Percentiles rank a stretch among this genome's conserved stretches.
These are phyloP conservation scores for Puccinia novopanici DNA, from an alignment of 1,284 basidiomycete genomes.

Conservation along the genomic window DNA sequence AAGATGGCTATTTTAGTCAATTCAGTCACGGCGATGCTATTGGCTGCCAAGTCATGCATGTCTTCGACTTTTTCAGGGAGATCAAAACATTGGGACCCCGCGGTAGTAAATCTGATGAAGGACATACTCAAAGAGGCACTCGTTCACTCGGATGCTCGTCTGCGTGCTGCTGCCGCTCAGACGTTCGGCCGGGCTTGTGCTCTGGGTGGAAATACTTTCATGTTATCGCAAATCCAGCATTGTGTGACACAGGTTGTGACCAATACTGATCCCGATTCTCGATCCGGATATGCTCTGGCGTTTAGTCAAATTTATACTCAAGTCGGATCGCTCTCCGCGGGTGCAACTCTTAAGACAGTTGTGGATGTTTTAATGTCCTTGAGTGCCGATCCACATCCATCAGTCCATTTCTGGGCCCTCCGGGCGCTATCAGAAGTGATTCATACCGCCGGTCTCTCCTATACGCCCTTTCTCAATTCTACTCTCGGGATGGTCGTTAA, in stretches of 20 bases:
- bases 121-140: conserved; percentile 67
- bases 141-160: conserved; percentile 74
- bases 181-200: conserved; percentile 83
- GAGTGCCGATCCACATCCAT: conserved; percentile 90
- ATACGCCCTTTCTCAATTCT: conserved; percentile 81
- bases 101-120: conserved; percentile 44
- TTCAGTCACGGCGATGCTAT: conserved; percentile 74
- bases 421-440: conserved; percentile 83
- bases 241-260: conserved; percentile 94
- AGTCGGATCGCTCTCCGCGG: conserved; percentile 89
- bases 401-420: conserved; percentile 91
- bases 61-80: conserved; percentile 27
- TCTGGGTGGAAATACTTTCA: conserved; percentile 78
- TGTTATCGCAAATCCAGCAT: conserved; percentile 84
- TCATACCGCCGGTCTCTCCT: conserved; percentile 86
- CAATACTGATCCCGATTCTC: conserved; percentile 87
- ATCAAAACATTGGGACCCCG: conserved; percentile 32
- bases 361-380: conserved; percentile 95
- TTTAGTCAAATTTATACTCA: conserved; percentile 91
- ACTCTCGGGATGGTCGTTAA: conserved; percentile 89
- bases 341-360: conserved; percentile 91
- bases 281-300: conserved; percentile 89
- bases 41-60: conserved; percentile 66
- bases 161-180: conserved; percentile 82
- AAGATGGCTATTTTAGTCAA: conserved; percentile 85